A percentile compares a stretch with the other conserved stretches of the same genome.
Evolutionary conservation across 441 rosid species (phyloP).

Genomic region (Raphanus hybrid): DNA sequence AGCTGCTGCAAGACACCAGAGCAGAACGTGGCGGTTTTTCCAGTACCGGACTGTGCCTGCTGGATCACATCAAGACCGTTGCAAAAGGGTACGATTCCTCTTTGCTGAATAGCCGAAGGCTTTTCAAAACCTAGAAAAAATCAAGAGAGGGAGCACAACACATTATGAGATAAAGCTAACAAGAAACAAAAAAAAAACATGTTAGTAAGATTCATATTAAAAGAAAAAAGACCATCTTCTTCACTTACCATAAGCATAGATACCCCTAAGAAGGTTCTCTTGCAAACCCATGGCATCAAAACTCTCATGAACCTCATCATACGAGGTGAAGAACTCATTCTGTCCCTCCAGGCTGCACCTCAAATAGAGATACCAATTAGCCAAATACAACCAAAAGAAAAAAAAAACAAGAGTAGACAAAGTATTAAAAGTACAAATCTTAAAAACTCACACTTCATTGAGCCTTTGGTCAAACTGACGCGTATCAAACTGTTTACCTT

Average conservation of each 20-base stretch:
- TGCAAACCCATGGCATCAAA: not conserved
- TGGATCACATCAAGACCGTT: conserved; percentile 90
- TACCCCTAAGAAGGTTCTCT: not conserved
- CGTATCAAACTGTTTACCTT: too few species aligned
- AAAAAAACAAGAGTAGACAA: too few species aligned
- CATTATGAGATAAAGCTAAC: too few species aligned
- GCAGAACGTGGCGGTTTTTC: conserved; percentile 87
- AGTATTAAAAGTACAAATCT: too few species aligned
- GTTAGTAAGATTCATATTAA: not conserved
- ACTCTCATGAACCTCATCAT: not conserved
- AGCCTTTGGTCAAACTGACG: too few species aligned
- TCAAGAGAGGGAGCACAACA: too few species aligned
- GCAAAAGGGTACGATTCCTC: conserved; percentile 91
- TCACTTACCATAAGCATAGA: not conserved
- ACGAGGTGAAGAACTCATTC: not conserved
- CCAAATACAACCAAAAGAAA: too few species aligned
- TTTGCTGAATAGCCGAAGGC: conserved; percentile 90
- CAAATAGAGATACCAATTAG: not conserved
- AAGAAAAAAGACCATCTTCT: too few species aligned
- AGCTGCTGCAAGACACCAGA: conserved; percentile 83
- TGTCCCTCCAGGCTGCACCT: not conserved
- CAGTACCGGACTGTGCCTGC: conserved; percentile 89
- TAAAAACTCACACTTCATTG: too few species aligned
- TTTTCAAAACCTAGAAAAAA: conserved; percentile 72
- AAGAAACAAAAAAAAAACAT: not conserved